phyloP scores from a whole-genome alignment of 164 flowering plant genomes.

The Macadamia tetraphylla region DNA sequence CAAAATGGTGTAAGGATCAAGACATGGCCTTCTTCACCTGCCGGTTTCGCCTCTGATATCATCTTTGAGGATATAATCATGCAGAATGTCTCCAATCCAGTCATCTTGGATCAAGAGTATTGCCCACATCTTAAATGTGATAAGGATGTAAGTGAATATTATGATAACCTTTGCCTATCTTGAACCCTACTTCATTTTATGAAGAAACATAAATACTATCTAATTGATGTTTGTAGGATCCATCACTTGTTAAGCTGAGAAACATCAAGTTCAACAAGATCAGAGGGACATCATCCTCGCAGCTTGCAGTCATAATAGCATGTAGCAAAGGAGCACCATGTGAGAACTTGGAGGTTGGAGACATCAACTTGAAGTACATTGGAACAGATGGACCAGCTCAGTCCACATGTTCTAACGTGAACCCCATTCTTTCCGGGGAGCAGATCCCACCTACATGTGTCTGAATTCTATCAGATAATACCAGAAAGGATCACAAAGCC shows the following conservation, averaged over 20 bases:
- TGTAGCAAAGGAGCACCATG: no score
- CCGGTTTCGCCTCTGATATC: no score
- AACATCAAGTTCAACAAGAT: slow-evolving; percentile 20
- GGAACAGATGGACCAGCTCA: slow-evolving; percentile 15
- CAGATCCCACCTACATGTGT: slow-evolving; percentile 11
- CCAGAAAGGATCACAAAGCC: no score
- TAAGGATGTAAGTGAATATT: no score
- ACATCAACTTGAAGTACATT: slow-evolving; percentile 21
- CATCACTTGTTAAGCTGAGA: slow-evolving; percentile 22
- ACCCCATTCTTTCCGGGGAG: background rate
- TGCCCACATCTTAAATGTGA: no score
- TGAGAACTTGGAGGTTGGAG: slow-evolving; percentile 6
- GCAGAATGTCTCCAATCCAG: no score
- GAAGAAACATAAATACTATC: background rate
- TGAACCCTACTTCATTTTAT: no score
- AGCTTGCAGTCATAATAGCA: slow-evolving; percentile 12
- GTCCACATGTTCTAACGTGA: slow-evolving; percentile 12
- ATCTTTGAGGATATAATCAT: no score
- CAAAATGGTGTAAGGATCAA: no score
- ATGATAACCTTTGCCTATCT: no score
- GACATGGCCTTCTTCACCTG: no score
- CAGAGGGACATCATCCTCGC: slow-evolving; percentile 22
- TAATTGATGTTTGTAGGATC: slow-evolving; percentile 5
- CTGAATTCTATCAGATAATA: background rate
- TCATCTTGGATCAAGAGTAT: no score